Base-by-base conservation (phyloP, 192 early-diverging fungal genomes). In the Chytriomyces hyalinus region DNA sequence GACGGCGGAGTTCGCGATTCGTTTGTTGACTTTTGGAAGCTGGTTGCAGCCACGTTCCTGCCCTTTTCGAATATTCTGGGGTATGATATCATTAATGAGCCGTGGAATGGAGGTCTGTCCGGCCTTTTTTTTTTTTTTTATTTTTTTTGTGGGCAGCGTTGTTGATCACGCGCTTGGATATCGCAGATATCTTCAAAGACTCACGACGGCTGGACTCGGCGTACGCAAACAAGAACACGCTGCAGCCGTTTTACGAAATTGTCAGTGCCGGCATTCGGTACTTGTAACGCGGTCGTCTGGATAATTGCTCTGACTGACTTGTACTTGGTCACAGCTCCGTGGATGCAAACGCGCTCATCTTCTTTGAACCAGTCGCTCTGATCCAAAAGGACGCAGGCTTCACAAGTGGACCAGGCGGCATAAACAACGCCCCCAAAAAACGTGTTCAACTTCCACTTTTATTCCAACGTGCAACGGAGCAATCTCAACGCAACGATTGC, bases 51-150 rank as follows among this genome's bases (percentile, higher is more conserved):
- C n/a, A 76, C 83, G 22, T 89, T 88, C 67, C 66, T 67, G 13
- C 61, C 78, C 8, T 78, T 84, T 8, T 76, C 76, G 17, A 89
- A 89, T 53, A 79, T 92, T 36, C 61, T 92, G 49, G 90, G 90
- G 2, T 92, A 92, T 76, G 85, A 92, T 64, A 69, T 91, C 61
- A 84, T 91, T 75, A 91, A 91, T 62, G 90, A 91, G 67, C 88
- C 90, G 28, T 91, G 87, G 85, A 81, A 82, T 2, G 84, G 84
- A 47, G 83, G 84, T 74, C 70, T 74, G 46, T 51, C 4, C 1
- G 22, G 11, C 1, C 15, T 20, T 9, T 68, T 11, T 22, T 22
- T 65, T 65, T 22, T 17, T 65, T 15, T 65, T 15, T 48, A 3
- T 20, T 28, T 15, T 47, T 48, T 68, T 13, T 9, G 1, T 47